These are phyloP conservation scores for Beta lomatogona DNA, from an alignment of 179 eudicot species.

Conservation along the genomic window DNA sequence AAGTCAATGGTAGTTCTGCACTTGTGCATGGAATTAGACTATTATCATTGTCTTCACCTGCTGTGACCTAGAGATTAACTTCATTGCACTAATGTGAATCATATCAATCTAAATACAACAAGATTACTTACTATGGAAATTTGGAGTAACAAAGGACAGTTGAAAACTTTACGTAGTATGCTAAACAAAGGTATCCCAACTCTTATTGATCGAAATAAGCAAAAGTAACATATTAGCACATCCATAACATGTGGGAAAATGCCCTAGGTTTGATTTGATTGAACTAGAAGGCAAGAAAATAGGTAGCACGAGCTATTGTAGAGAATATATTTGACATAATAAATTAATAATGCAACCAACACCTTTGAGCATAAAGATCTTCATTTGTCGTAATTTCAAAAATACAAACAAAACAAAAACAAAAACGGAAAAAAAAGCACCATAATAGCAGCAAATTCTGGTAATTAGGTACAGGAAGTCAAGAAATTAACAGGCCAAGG, in stretches of 20 bases:
- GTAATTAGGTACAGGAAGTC: background rate
- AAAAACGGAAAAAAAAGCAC: too few relatives aligned
- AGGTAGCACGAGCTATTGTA: too few relatives aligned
- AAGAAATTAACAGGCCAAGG: background rate
- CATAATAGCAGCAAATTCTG: too few relatives aligned
- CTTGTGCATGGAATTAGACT: background rate
- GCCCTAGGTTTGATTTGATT: background rate
- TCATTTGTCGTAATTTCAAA: background rate
- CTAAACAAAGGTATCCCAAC: too few relatives aligned
- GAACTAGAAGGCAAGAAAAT: too few relatives aligned
- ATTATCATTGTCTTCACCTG: background rate
- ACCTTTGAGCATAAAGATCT: background rate
- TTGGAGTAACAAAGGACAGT: too few relatives aligned
- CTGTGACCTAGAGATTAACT: background rate
- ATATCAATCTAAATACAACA: too few relatives aligned
- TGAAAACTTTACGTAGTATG: too few relatives aligned
- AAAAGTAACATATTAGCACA: background rate
- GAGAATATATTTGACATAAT: too few relatives aligned
- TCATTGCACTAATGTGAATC: background rate
- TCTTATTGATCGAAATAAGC: too few relatives aligned
- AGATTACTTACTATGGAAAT: too few relatives aligned
- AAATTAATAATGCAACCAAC: background rate
- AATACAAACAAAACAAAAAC: too few relatives aligned
- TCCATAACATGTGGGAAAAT: background rate
- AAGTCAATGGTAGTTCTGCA: background rate